phyloP scores from a whole-genome alignment of 305 asterid genomes.

The Fraxinus sp. region DNA sequence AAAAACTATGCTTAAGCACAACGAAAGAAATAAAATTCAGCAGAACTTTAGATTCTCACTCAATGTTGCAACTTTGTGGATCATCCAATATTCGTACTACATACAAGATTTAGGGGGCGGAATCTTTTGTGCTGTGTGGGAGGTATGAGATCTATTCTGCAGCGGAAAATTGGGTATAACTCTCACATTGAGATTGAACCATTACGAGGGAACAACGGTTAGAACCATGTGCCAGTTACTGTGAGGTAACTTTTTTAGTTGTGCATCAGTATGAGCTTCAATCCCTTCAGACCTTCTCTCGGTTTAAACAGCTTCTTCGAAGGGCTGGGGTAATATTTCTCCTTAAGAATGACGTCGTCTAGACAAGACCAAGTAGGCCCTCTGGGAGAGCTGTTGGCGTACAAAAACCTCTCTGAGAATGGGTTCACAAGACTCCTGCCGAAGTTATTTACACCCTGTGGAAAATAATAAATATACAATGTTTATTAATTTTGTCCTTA shows the following conservation, averaged over 20 bases:
- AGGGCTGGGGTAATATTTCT: conserved; percentile 57
- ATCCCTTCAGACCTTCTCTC: conserved; percentile 54
- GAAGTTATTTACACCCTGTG: conserved; percentile 75
- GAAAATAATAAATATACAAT: neutral
- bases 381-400: conserved; percentile 60
- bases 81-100: neutral
- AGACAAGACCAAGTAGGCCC: conserved; percentile 70
- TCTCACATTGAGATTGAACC: neutral
- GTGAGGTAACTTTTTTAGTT: conserved; percentile 16
- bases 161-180: neutral
- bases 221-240: neutral
- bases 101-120: neutral
- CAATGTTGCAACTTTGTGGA: neutral
- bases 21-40: neutral
- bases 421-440: conserved; percentile 73
- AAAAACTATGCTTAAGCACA: neutral
- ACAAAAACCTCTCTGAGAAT: conserved; percentile 65
- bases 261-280: conserved; percentile 73
- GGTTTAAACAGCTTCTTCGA: conserved; percentile 39
- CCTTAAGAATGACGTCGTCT: conserved; percentile 61
- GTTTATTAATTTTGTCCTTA: neutral
- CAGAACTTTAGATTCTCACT: neutral
- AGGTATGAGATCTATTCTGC: neutral
- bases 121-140: neutral
- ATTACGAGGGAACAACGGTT: too few species aligned